Conservation (phyloP, 177 flowering plant species). For the Vitis hybrid region DNA sequence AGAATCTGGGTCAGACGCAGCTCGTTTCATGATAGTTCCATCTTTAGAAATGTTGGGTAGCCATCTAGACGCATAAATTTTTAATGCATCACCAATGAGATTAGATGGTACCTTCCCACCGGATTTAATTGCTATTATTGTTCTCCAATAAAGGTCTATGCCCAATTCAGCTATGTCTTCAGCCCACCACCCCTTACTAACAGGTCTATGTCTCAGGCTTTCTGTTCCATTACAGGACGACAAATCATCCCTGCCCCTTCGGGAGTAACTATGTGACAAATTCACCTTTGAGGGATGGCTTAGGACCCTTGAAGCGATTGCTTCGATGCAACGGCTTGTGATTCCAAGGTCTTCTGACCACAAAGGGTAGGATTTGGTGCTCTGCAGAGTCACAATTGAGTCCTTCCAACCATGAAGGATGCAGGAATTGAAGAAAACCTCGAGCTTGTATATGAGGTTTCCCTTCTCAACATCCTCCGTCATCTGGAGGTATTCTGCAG, state of each 20-base stretch:
- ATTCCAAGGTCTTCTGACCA: conserved; percentile 85
- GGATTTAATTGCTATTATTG: conserved; percentile 75
- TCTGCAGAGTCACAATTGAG: conserved; percentile 63
- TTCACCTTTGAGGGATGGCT: conserved; percentile 55
- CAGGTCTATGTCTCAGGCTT: conserved; percentile 24
- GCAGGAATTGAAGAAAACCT: conserved; percentile 81
- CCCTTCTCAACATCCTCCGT: conserved; percentile 94
- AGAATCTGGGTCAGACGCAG: conserved; percentile 31
- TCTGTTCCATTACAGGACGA: conserved; percentile 44
- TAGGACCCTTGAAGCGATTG: conserved; percentile 52
- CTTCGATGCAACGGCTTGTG: conserved; percentile 79
- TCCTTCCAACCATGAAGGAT: conserved; percentile 90
- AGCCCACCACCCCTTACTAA: conserved; percentile 78
- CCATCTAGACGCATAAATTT: conserved; percentile 74
- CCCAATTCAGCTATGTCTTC: conserved; percentile 79
- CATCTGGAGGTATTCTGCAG: conserved; percentile 90
- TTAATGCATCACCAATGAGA: conserved; percentile 71
- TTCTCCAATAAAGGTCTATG: conserved; percentile 80
- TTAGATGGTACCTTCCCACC: conserved; percentile 53
- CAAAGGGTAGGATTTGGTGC: conserved; percentile 58
- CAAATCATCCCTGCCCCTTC: conserved; percentile 51
- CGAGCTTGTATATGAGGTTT: conserved; percentile 75
- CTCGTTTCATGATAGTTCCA: conserved; percentile 23
- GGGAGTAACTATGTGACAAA: conserved; percentile 61
- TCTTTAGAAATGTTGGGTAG: conserved; percentile 58